Evolutionary conservation across 1,284 basidiomycete genomes (phyloP).

Genomic region (Vanrija pseudolonga): DNA sequence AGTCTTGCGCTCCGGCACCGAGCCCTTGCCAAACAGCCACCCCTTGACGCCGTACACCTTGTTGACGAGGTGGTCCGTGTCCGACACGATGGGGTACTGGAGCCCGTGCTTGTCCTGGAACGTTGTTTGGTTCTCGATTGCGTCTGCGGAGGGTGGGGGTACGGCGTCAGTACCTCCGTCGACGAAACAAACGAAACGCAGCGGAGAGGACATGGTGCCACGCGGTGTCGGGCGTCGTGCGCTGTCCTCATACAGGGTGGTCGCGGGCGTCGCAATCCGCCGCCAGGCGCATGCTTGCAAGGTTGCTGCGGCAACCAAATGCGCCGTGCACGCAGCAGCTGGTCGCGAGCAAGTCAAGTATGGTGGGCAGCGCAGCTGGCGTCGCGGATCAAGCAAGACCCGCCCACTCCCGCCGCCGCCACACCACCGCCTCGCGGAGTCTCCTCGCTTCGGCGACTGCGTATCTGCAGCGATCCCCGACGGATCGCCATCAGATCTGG

Average conservation of each 20-base stretch:
- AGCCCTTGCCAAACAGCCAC: conserved; percentile 62
- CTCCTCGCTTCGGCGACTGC: no score
- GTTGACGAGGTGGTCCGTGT: conserved; percentile 59
- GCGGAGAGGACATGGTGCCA: neutral
- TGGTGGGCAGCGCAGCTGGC: no score
- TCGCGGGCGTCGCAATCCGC: neutral
- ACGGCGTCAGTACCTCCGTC: no score
- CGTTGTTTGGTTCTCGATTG: conserved; percentile 64
- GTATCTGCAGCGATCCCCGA: no score
- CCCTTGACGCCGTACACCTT: conserved; percentile 63
- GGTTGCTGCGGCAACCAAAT: neutral
- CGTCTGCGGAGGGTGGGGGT: conserved; percentile 48
- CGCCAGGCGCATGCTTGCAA: neutral
- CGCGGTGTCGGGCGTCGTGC: neutral
- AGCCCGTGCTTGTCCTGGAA: conserved; percentile 70
- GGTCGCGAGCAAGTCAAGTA: no score
- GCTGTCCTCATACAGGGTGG: neutral
- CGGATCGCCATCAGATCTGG: no score
- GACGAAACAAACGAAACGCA: no score
- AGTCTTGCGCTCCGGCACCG: conserved; percentile 58
- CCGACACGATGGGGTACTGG: conserved; percentile 71
- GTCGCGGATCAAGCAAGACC: no score
- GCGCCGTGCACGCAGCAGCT: no score
- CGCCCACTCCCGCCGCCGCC: no score
- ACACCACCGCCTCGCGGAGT: no score